Base-by-base conservation (phyloP, 129 eudicot species). In the Chrysanthemum seticuspe region DNA sequence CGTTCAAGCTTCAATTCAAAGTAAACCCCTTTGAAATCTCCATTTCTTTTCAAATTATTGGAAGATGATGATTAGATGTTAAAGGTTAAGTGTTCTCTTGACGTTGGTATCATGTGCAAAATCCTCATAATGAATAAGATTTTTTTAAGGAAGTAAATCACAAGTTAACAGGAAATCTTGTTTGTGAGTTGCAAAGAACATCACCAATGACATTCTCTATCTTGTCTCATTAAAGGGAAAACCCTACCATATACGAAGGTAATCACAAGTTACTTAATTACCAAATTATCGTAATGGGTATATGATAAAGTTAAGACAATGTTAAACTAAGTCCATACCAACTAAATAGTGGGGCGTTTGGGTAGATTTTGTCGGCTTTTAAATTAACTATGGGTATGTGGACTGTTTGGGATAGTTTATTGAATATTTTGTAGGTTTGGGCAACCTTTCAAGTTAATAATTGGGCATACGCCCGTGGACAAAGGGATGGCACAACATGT, bases 101-200 rank as follows among this genome's bases (percentile, higher is more conserved):
- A 36, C 19, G 44, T 71, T 54, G 19, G 55, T 57, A 71, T 71
- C 60, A 73, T 61, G 55, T 40, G 44, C 75, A 34, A 56, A 19
- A 71, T 71, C 66, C 12, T 49, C 36, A 73, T 61, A 48, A 62
- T 73, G 62, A 62, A 64, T 62, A 62, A 31, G 71, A 74, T 74
- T 54, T 61, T 63, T 44, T 62, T 40, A 29, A 9, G 65, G 64
- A 51, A 74, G 62, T 74, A 51, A 49, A 63, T 62, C 50, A 63
- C 52, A 62, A 73, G 53, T 73, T 48, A 25, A 21, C 31, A 62
- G 31, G 36, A 61, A 10, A 73, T 61, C 69, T 73, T 73, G 69
- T 73, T 73, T 73, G 47, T n/a, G 19, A 45, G 50, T 63, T 61
- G 77, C 70, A 62, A 61, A 48, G 70, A 27, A 25, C 73, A 23